Percentiles rank a stretch among this genome's conserved stretches.
phyloP scores from a whole-genome alignment of 371 early-diverging fungal genomes.

The Syncephalastrum sp. region DNA sequence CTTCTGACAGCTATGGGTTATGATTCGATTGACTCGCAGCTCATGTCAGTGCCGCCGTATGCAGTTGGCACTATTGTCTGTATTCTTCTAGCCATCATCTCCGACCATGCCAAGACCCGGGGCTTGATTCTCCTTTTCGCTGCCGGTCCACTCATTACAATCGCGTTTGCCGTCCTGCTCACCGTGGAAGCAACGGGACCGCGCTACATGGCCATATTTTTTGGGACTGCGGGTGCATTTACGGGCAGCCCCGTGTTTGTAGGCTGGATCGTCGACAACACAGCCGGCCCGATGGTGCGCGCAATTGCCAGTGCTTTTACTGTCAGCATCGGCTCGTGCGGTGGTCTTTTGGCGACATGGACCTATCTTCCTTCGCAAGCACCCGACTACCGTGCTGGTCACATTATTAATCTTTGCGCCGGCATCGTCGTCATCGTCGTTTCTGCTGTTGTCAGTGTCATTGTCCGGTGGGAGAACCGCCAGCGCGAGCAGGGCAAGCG shows the following conservation, averaged over 20 bases:
- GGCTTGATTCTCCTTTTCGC: conserved; percentile 19
- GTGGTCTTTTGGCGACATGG: conserved; percentile 26
- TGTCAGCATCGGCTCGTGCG: conserved; percentile 19
- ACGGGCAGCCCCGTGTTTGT: conserved; percentile 23
- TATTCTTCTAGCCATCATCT: conserved; percentile 24
- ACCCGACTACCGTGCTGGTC: conserved; percentile 19
- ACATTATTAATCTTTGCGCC: conserved; percentile 21
- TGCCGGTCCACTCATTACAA: conserved; percentile 16
- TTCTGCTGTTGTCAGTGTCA: conserved; percentile 8
- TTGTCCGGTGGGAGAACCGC: conserved; percentile 16
- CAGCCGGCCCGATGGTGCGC: conserved; percentile 23
- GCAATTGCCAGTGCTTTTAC: conserved; percentile 21
- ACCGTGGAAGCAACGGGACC: conserved; percentile 16
- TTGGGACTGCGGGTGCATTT: conserved; percentile 25
- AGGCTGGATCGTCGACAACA: conserved; percentile 25
- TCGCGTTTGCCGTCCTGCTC: conserved; percentile 16
- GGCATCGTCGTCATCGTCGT: conserved; percentile 14
- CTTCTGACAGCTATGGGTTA: conserved; percentile 18
- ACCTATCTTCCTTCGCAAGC: conserved; percentile 25
- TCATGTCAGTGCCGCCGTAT: conserved; percentile 45
- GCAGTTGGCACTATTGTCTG: conserved; percentile 26
- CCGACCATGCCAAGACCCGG: conserved; percentile 29
- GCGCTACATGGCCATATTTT: conserved; percentile 27
- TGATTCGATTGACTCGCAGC: conserved; percentile 23
- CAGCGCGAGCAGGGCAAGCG: conserved; percentile 19